Evolutionary conservation across 805 yeast genomes (phyloP).

Genomic region (Zygosaccharomyces kombuchaensis): DNA sequence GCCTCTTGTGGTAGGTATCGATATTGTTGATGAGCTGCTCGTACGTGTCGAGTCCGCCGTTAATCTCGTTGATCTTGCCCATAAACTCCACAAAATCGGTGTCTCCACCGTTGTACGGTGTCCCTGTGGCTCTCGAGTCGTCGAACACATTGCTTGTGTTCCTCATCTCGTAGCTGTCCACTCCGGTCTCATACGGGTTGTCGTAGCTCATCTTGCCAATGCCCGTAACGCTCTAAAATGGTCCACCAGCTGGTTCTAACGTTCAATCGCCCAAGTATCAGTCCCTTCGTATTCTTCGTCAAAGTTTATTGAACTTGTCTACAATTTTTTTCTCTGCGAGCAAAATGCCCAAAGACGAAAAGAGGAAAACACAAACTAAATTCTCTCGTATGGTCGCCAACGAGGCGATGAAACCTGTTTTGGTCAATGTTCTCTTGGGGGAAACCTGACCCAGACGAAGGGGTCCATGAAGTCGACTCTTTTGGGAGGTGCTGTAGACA

Average conservation of each 20-base stretch:
- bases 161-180: constrained; percentile 23
- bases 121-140: constrained; percentile 8
- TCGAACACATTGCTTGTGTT: constrained; percentile 21
- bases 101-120: constrained; percentile 30
- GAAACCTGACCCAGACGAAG: background rate
- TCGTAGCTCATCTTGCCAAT: constrained; percentile 28
- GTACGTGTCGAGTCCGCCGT: constrained; percentile 65
- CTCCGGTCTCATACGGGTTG: constrained; percentile 17
- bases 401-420: background rate
- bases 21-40: constrained; percentile 64
- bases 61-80: constrained; percentile 62
- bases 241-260: background rate
- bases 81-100: constrained; percentile 60
- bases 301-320: background rate
- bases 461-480: background rate
- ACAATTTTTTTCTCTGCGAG: constrained; percentile 2
- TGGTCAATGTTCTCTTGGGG: background rate
- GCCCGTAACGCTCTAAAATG: background rate
- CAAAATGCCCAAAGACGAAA: constrained; percentile 7
- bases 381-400: constrained; percentile 3
- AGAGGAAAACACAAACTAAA: constrained; percentile 7
- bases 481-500: background rate
- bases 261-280: background rate
- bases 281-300: background rate
- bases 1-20: constrained; percentile 63